phyloP scores from a whole-genome alignment of 768 basidiomycete species.

The Rhizopogon vulgaris region DNA sequence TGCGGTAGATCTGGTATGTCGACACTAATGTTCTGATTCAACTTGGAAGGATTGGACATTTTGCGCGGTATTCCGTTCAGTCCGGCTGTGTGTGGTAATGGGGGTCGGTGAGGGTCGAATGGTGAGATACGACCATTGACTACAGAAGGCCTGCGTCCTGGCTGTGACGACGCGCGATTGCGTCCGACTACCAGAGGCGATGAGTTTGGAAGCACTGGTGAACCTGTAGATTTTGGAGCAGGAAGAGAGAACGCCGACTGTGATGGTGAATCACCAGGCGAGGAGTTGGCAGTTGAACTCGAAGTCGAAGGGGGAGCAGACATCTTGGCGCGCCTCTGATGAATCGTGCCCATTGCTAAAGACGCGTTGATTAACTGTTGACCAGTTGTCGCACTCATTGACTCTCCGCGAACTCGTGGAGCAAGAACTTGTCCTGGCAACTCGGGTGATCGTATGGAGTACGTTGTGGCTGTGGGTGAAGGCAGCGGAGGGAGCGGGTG shows the following conservation, averaged over 20 bases:
- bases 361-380: constrained; percentile 53
- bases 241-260: constrained; percentile 30
- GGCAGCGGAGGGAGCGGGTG: constrained; percentile 68
- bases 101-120: constrained; percentile 44
- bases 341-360: constrained; percentile 59
- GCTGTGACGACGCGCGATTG: constrained; percentile 70
- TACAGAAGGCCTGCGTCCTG: constrained; percentile 62
- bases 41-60: constrained; percentile 53
- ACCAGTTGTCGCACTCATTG: constrained; percentile 33
- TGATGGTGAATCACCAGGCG: constrained; percentile 32
- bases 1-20: constrained; percentile 43
- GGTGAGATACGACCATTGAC: constrained; percentile 47
- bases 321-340: constrained; percentile 58
- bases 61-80: constrained; percentile 44
- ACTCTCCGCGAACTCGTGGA: constrained; percentile 50
- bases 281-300: constrained; percentile 16
- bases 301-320: constrained; percentile 48
- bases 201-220: constrained; percentile 36
- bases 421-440: constrained; percentile 40
- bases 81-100: constrained; percentile 39
- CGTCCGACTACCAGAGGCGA: constrained; percentile 36
- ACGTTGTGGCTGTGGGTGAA: constrained; percentile 32
- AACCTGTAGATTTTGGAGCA: constrained; percentile 24
- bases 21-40: constrained; percentile 39
- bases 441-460: constrained; percentile 37